Percentiles rank a stretch among this genome's conserved stretches.
Conservation (phyloP, 768 basidiomycete species). For the Boletus edulis region DNA sequence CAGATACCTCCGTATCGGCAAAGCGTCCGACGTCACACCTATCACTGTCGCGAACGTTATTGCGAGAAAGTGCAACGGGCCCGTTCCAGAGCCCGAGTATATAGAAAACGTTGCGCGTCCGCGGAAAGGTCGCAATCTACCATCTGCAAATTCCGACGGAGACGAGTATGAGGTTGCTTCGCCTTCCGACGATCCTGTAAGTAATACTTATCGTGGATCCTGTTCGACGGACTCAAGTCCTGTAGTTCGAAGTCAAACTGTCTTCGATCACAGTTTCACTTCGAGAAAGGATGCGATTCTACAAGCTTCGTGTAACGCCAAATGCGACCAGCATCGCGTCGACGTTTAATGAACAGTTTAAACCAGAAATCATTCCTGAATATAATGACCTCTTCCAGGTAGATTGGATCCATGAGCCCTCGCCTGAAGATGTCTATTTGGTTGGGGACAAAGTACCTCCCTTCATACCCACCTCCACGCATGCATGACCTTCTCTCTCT, state of each 20-base stretch:
- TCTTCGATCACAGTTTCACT: constrained; percentile 67
- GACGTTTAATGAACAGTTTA: constrained; percentile 79
- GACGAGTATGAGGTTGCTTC: constrained; percentile 52
- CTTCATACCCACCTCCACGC: not conserved
- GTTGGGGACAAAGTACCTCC: constrained; percentile 67
- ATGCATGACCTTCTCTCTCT: constrained; percentile 7
- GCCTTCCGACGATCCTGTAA: constrained; percentile 62
- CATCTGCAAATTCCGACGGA: constrained; percentile 29
- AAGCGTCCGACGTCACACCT: constrained; percentile 77
- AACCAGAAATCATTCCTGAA: constrained; percentile 82
- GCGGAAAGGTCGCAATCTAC: constrained; percentile 32
- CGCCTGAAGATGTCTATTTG: constrained; percentile 45
- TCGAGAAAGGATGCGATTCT: constrained; percentile 82
- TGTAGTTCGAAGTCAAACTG: constrained; percentile 75
- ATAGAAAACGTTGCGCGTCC: constrained; percentile 58
- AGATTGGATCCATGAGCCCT: constrained; percentile 73
- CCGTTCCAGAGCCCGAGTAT: constrained; percentile 42
- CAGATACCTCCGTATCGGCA: constrained; percentile 68
- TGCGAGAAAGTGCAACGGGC: constrained; percentile 56
- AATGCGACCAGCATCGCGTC: constrained; percentile 69
- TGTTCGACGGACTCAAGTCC: not conserved
- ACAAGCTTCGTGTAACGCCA: constrained; percentile 73
- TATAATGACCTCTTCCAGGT: constrained; percentile 79
- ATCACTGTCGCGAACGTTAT: constrained; percentile 65
- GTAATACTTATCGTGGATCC: constrained; percentile 17